Base-by-base conservation (phyloP, 306 rosid species). In the Rosa lucieae region DNA sequence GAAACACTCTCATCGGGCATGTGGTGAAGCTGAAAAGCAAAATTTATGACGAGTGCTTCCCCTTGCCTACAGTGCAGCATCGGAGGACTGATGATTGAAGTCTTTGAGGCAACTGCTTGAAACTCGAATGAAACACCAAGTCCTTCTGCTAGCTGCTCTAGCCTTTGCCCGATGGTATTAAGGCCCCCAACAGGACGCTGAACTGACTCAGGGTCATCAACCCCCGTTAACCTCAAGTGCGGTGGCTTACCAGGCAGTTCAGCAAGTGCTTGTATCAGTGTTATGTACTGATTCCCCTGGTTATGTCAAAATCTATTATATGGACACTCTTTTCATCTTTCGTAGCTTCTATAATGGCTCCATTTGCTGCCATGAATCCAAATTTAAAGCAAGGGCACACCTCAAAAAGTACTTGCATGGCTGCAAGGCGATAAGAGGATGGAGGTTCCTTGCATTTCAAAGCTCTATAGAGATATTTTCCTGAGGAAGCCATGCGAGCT, bases 1-100 rank as follows among this genome's bases (percentile, higher is more conserved):
- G 99, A 93, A 67, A 95, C 99, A 7, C 97, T 95, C 84, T 95
- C 99, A 55, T 95, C 98, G 8, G 97, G 99, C 98, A 95, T 93
- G 89, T 95, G 99, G 82, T 95, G 99, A 78, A 95, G 99, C 90
- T 86, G 96, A 79, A 93, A 95, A 47, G 98, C 93, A 79, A 93
- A 95, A 82, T 95, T 95, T 35, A 95, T 92, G 11, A 93, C 67
- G 49, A 95, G 92, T 72, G 96, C 97, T 87, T 95, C 98, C 48
- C 93, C 98, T 0, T 90, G 93, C 80, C 59, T 84, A 74, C 89
- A 87, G 35, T 82, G 83, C 23, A 95, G 90, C 97, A 91, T 90
- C 14, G 98, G 77, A 52, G 99, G 90, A 65, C 86, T 80, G 76
- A 91, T 88, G 17, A 84, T 63, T 26, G 97, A 88, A 76, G 97